Base-by-base conservation (phyloP, 805 yeast genomes). In the Yamadazyma sp. region DNA sequence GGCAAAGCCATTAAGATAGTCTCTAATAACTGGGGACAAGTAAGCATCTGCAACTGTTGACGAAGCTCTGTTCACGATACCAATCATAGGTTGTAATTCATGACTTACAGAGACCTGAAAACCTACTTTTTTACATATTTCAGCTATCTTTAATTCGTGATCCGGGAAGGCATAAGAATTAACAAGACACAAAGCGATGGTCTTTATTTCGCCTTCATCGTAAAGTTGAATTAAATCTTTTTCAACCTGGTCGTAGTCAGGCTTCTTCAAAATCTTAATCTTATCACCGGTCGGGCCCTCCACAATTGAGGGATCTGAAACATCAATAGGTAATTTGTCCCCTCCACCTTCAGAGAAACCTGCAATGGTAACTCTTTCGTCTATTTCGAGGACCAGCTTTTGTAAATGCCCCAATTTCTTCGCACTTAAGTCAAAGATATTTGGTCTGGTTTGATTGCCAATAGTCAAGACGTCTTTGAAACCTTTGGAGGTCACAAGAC, bases 401-500 rank as follows among this genome's bases (percentile, higher is more conserved):
- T 88, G 89, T 21, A 91, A 68, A 14, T 79, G 82, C 5, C 74
- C 80, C 9, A 89, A 81, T 52, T 82, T 85, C 35, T 71, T 67
- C 30, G 90, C 86, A 5, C 84, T 74, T 47, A 91, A 67, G 50
- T 89, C 95, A 53, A 91, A 91, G 36, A 91, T 88, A 49, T 81
- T 72, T 2, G 98, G 98, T 51, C 98, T 72, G 2, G 95, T 78
- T 58, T 91, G 98, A 54, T 87, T 89, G 2, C 98, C 98, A 48
- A 91, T 90, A 2, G 70, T 61, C 44, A 91, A 66, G 26, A 85
- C 79, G 54, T 91, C 97, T 48, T 77, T 78, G 62, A 88, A 91
- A 0, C 97, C 99, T 51, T 80, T 83, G 11, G 97, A 86, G 2
- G 95, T 88, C 4, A 90, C 60, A 42, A 91, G 70, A 1, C 93